These are phyloP conservation scores for Narthecium ossifragum DNA, from an alignment of 106 monocot genomes.

Conservation along the genomic window DNA sequence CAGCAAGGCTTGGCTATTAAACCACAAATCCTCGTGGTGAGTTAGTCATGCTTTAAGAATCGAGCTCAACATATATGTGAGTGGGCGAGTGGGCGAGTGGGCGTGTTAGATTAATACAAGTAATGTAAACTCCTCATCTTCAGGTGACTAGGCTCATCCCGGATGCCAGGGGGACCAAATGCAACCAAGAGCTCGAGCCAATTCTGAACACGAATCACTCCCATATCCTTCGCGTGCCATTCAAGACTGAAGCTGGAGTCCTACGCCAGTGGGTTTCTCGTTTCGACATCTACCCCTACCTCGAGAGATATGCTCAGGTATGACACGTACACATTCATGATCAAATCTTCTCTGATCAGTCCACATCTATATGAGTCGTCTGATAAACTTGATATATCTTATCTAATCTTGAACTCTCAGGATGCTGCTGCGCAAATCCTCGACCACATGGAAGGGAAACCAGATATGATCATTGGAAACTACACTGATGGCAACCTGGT, in stretches of 20 bases:
- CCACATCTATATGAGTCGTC: too few species aligned
- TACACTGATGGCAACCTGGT: conserved; percentile 96
- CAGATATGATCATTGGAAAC: conserved; percentile 93
- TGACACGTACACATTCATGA: neutral
- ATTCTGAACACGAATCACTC: conserved; percentile 74
- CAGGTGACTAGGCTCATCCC: conserved; percentile 93
- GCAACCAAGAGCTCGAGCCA: conserved; percentile 83
- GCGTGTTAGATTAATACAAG: too few species aligned
- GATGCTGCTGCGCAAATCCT: conserved; percentile 59
- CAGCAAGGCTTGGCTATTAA: conserved; percentile 64
- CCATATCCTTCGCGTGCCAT: conserved; percentile 81
- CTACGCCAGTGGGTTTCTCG: conserved; percentile 88
- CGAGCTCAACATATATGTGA: too few species aligned
- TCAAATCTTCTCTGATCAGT: too few species aligned
- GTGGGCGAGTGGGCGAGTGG: too few species aligned
- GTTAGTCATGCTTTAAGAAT: neutral
- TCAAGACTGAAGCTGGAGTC: conserved; percentile 61
- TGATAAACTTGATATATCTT: conserved; percentile 3
- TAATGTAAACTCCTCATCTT: too few species aligned
- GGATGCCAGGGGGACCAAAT: conserved; percentile 87
- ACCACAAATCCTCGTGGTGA: conserved; percentile 92
- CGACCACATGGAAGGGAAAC: conserved; percentile 77
- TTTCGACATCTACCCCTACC: conserved; percentile 92
- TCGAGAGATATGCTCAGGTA: conserved; percentile 87
- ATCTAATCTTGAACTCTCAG: conserved; percentile 7